Evolutionary conservation across 1,284 basidiomycete genomes (phyloP).

Genomic region (Sporisorium exsertum): DNA sequence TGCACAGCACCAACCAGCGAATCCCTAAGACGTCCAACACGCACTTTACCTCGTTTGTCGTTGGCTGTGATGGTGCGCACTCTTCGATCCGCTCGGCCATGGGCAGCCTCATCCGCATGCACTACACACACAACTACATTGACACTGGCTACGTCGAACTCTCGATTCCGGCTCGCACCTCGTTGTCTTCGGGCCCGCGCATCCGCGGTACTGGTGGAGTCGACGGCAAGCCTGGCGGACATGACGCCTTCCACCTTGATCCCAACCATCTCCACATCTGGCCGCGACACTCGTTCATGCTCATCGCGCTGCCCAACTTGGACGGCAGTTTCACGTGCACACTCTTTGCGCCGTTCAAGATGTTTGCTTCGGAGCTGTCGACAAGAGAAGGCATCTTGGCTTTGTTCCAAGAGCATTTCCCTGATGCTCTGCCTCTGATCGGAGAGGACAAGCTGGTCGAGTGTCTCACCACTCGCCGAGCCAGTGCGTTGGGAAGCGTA

Average conservation of each 20-base stretch:
- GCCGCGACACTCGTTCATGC: constrained; percentile 98
- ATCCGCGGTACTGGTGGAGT: constrained; percentile 72
- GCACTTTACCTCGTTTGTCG: constrained; percentile 49
- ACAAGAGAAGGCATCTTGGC: constrained; percentile 73
- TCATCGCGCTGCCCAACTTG: constrained; percentile 88
- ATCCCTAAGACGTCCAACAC: constrained; percentile 13
- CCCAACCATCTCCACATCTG: constrained; percentile 97
- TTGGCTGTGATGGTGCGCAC: constrained; percentile 58
- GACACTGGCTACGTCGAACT: constrained; percentile 95
- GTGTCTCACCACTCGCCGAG: constrained; percentile 84
- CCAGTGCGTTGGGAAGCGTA: constrained; percentile 89
- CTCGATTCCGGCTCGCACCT: constrained; percentile 83
- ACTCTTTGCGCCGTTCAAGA: constrained; percentile 86
- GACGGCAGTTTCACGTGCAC: constrained; percentile 76
- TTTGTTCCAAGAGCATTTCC: constrained; percentile 88
- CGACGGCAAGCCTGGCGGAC: constrained; percentile 33
- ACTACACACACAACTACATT: constrained; percentile 93
- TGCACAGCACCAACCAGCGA: constrained; percentile 15
- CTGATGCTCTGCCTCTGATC: constrained; percentile 85
- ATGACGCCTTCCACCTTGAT: constrained; percentile 80
- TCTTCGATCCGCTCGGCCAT: constrained; percentile 71
- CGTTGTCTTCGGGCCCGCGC: constrained; percentile 70
- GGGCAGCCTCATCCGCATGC: constrained; percentile 73
- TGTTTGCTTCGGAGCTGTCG: constrained; percentile 74
- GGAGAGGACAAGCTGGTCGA: constrained; percentile 81